Percentiles rank a stretch among this genome's conserved stretches.
Evolutionary conservation across 352 stramenopile species (phyloP).

Genomic region (Discostella stelligera): DNA sequence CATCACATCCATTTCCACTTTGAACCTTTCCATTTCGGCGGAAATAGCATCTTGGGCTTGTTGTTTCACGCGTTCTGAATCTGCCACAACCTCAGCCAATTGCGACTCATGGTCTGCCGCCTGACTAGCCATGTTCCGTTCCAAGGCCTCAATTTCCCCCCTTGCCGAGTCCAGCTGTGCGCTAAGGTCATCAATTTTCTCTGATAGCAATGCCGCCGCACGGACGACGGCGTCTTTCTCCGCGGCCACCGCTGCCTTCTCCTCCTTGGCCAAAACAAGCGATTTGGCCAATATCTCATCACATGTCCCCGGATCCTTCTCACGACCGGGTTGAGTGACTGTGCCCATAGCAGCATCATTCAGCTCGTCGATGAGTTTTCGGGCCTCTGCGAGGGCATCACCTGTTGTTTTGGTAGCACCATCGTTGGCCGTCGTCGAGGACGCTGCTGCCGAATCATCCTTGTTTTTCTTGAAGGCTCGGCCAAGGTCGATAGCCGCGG

Average conservation of each 20-base stretch:
- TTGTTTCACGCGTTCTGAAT: constrained; percentile 10
- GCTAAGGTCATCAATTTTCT: constrained; percentile 38
- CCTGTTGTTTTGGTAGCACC: not conserved
- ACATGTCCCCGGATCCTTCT: constrained; percentile 45
- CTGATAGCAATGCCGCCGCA: constrained; percentile 21
- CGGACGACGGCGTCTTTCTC: constrained; percentile 36
- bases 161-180: constrained; percentile 19
- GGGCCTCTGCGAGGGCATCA: constrained; percentile 29
- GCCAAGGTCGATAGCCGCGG: not conserved
- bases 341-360: constrained; percentile 47
- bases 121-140: constrained; percentile 10
- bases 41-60: constrained; percentile 8
- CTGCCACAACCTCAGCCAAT: constrained; percentile 22
- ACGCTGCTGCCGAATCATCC: not conserved
- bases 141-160: constrained; percentile 11
- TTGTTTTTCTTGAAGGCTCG: not conserved
- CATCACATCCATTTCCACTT: constrained; percentile 22
- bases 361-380: constrained; percentile 40
- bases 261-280: constrained; percentile 49
- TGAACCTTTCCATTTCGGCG: constrained; percentile 34
- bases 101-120: constrained; percentile 4
- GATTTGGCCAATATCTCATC: constrained; percentile 54
- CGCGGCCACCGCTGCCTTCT: constrained; percentile 36
- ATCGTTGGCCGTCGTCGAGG: not conserved
- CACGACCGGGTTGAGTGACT: constrained; percentile 27